phyloP scores from a whole-genome alignment of 305 asterid genomes.

The Galium porrigens region DNA sequence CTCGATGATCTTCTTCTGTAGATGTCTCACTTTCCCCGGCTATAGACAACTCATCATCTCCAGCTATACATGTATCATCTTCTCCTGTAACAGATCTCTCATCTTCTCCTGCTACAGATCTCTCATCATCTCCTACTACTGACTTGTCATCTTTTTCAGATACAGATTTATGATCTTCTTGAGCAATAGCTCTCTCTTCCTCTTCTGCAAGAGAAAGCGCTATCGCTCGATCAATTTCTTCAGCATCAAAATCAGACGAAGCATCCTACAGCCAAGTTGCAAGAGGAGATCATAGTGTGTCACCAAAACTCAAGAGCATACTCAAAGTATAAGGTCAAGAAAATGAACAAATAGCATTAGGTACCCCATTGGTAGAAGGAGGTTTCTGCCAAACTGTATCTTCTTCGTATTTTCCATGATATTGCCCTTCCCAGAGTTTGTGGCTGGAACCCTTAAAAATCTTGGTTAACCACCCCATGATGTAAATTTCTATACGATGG shows the following conservation, averaged over 20 bases:
- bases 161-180: conserved; percentile 11
- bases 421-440: conserved; percentile 51
- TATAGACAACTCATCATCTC: background rate
- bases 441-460: conserved; percentile 67
- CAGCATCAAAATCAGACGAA: conserved; percentile 62
- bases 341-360: conserved; percentile 10
- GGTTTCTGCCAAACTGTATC: conserved; percentile 50
- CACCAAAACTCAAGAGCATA: background rate
- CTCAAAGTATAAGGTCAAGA: conserved; percentile 8
- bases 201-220: conserved; percentile 70
- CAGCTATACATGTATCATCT: background rate
- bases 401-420: conserved; percentile 57
- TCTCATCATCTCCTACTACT: conserved; percentile 4
- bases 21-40: conserved; percentile 1
- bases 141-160: conserved; percentile 14
- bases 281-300: background rate
- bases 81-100: background rate
- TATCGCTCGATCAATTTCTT: conserved; percentile 74
- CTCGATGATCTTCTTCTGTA: conserved; percentile 7
- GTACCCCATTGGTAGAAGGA: conserved; percentile 47
- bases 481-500: conserved; percentile 8
- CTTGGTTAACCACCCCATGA: conserved; percentile 87
- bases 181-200: conserved; percentile 17
- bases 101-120: conserved; percentile 1
- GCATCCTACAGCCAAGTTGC: conserved; percentile 40